A percentile compares a stretch with the other conserved stretches of the same genome.
phyloP scores from a whole-genome alignment of 306 rosid genomes.

The Quercus glauca region DNA sequence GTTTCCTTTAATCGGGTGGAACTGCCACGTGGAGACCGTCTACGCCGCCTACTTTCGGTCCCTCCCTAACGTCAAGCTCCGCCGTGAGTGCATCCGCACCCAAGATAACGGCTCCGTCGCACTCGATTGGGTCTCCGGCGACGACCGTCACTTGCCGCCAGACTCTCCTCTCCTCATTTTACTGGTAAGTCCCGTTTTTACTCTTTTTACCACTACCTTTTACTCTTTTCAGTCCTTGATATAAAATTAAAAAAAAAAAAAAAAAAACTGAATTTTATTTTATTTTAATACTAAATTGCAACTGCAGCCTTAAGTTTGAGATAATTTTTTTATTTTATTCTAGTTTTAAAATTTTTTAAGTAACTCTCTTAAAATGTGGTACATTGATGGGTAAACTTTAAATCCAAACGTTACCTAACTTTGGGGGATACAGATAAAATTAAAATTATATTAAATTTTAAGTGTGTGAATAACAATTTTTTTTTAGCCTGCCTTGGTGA shows the following conservation, averaged over 20 bases:
- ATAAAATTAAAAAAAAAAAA: background rate
- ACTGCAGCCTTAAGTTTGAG: accelerated
- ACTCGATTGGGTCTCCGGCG: slow-evolving; percentile 83
- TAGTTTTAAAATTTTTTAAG: too few species aligned
- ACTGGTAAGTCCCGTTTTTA: slow-evolving; percentile 46
- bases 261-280: background rate
- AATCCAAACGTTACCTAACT: too few species aligned
- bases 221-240: too few species aligned
- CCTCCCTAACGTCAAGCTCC: slow-evolving; percentile 52
- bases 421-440: too few species aligned
- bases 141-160: slow-evolving; percentile 37
- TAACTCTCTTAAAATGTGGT: too few species aligned
- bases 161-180: slow-evolving; percentile 74
- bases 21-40: slow-evolving; percentile 81
- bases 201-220: background rate
- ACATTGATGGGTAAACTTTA: too few species aligned
- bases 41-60: slow-evolving; percentile 73
- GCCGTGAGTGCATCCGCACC: slow-evolving; percentile 67
- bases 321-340: too few species aligned
- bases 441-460: too few species aligned
- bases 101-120: slow-evolving; percentile 69
- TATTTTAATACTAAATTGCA: background rate
- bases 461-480: too few species aligned
- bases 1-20: slow-evolving; percentile 52
- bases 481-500: too few species aligned